Evolutionary conservation across 1,139 yeast species (phyloP).

Genomic region (Candida buenavistaensis): DNA sequence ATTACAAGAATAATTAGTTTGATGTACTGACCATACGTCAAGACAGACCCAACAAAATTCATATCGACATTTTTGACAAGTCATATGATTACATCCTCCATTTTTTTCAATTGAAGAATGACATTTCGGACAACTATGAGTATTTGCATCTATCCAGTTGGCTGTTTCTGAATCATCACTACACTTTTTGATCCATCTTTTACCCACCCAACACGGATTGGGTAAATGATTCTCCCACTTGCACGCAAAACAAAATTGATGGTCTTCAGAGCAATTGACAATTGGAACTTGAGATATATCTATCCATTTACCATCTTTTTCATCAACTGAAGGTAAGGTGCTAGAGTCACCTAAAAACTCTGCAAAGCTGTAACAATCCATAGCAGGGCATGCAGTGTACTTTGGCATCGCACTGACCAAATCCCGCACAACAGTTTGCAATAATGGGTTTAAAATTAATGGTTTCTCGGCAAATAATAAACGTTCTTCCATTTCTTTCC

Average conservation of each 20-base stretch:
- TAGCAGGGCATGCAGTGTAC: slow-evolving; percentile 82
- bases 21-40: slow-evolving; percentile 77
- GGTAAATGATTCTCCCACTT: slow-evolving; percentile 80
- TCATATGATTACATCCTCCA: slow-evolving; percentile 98
- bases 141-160: slow-evolving; percentile 86
- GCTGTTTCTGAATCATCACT: slow-evolving; percentile 87
- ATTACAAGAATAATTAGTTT: slow-evolving; percentile 65
- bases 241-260: slow-evolving; percentile 81
- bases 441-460: slow-evolving; percentile 16
- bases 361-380: slow-evolving; percentile 67
- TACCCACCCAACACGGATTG: slow-evolving; percentile 70
- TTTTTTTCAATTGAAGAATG: slow-evolving; percentile 68
- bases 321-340: no score
- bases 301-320: not conserved
- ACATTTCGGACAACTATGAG: slow-evolving; percentile 80
- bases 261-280: slow-evolving; percentile 66
- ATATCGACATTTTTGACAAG: slow-evolving; percentile 71
- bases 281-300: slow-evolving; percentile 48
- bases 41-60: slow-evolving; percentile 96
- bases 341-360: slow-evolving; percentile 35
- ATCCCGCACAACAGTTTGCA: slow-evolving; percentile 38
- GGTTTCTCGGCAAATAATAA: slow-evolving; percentile 10
- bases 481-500: slow-evolving; percentile 6
- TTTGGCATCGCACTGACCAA: slow-evolving; percentile 53
- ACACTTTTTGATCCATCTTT: slow-evolving; percentile 77